Base-by-base conservation (phyloP, 768 basidiomycete genomes). In the Rickenella mellea region DNA sequence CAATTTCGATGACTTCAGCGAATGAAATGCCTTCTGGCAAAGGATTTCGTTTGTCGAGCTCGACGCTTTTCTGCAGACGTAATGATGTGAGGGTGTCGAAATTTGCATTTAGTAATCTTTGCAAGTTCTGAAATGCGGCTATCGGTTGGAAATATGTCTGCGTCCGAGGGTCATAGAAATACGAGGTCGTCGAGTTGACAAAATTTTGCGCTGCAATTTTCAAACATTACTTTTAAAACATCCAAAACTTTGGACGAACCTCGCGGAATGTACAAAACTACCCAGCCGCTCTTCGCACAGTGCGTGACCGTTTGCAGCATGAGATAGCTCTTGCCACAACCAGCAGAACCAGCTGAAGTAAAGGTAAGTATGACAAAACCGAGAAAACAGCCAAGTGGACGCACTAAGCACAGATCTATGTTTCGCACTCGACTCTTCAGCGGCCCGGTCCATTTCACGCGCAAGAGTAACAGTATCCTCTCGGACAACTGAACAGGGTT, bases 241-340 rank as follows among this genome's bases (percentile, higher is more conserved):
- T 17, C 35, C 22, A n/a, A 19, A 5, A 31, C 14, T 15, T 27
- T 20, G 9, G 22, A 59, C 70, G 37, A 25, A 86, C 88, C 77
- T 62, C 82, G 69, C 3, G 92, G 89, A 20, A 91, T 73, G 56
- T 92, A 96, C 14, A 93, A 59, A 14, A 90, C 86, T 17, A 93
- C 70, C 85, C 88, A 92, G 21, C 73, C 71, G 17, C 74, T 70
- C 2, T 70, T 59, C 8, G 71, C 51, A 26, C 78, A 80, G 48
- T 87, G 79, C 28, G 83, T 69, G 0, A 86, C 76, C 0, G 82
- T 71, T 57, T 96, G 91, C 7, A 92, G 64, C 24, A 94, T 61
- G 7, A 86, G 58, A 46, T 74, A 78, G 42, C 82, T 86, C 63
- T 94, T 96, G 30, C 91, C 92, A 42, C 74, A 78, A 5, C 92